These are phyloP conservation scores for Fusarium piperis DNA, from an alignment of 2,329 filamentous ascomycete genomes.

Conservation along the genomic window DNA sequence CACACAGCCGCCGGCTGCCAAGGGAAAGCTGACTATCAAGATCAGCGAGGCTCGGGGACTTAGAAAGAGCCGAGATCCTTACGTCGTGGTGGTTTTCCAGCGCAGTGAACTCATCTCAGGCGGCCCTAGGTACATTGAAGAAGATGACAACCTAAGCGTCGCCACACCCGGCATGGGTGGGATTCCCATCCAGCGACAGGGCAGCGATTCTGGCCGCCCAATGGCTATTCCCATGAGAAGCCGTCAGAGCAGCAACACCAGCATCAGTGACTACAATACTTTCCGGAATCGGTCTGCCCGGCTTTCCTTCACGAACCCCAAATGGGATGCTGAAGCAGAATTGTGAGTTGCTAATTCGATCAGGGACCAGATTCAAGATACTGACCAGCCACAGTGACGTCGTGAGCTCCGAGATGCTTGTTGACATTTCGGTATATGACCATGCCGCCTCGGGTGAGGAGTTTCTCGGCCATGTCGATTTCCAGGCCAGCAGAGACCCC, in stretches of 20 bases:
- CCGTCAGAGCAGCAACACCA: constrained; percentile 95
- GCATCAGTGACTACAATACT: constrained; percentile 72
- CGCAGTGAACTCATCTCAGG: constrained; percentile 95
- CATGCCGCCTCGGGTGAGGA: constrained; percentile 81
- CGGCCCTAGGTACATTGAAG: constrained; percentile 74
- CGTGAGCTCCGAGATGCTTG: constrained; percentile 86
- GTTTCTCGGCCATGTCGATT: constrained; percentile 89
- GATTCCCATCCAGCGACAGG: constrained; percentile 73
- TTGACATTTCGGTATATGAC: constrained; percentile 95
- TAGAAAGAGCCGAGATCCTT: constrained; percentile 85
- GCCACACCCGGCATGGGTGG: constrained; percentile 62
- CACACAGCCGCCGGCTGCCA: constrained; percentile 75
- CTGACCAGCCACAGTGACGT: constrained; percentile 76
- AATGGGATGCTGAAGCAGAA: constrained; percentile 93
- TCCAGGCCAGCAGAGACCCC: constrained; percentile 73
- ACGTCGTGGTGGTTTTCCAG: constrained; percentile 96
- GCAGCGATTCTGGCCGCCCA: constrained; percentile 81
- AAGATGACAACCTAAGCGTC: constrained; percentile 62
- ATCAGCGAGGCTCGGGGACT: constrained; percentile 87
- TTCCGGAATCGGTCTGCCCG: constrained; percentile 68
- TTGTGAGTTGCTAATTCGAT: constrained; percentile 73
- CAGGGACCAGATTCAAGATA: not conserved
- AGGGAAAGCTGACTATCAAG: constrained; percentile 89
- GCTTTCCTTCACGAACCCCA: constrained; percentile 78
- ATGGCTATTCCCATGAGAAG: constrained; percentile 98